phyloP scores from a whole-genome alignment of 371 early-diverging fungal species.

The Zancudomyces culisetae region DNA sequence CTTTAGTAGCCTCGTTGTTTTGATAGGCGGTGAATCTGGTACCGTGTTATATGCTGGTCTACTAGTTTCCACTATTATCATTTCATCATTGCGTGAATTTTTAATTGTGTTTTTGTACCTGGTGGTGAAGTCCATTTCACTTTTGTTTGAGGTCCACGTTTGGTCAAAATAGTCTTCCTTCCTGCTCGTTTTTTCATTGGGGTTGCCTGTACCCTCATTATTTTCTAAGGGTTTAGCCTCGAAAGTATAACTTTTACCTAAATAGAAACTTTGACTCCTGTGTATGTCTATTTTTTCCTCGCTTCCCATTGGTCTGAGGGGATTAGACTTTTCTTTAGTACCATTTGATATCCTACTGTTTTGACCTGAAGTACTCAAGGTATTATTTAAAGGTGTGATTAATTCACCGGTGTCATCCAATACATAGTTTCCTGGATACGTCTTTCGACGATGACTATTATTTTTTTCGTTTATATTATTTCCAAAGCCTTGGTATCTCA shows the following conservation, averaged over 20 bases:
- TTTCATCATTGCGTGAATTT: no score
- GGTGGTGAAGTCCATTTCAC: no score
- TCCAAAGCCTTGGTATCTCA: not conserved
- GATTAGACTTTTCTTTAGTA: not conserved
- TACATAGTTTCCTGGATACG: not conserved
- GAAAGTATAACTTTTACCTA: not conserved
- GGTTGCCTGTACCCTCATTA: no score
- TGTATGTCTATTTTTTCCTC: not conserved
- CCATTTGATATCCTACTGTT: not conserved
- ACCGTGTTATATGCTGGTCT: no score
- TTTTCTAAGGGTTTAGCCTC: no score
- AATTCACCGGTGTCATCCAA: not conserved
- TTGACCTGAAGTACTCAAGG: not conserved
- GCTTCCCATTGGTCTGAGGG: not conserved
- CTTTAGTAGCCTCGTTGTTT: no score
- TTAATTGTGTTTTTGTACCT: no score
- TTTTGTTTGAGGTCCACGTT: no score
- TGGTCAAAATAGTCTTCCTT: no score
- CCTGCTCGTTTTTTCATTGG: no score
- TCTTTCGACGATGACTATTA: not conserved
- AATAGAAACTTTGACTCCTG: not conserved
- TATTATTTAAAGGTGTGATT: not conserved
- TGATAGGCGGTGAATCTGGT: no score
- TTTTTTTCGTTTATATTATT: not conserved
- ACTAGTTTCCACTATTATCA: no score